Conservation (phyloP, 2,329 filamentous ascomycete genomes). For the Neoascochyta sp. region DNA sequence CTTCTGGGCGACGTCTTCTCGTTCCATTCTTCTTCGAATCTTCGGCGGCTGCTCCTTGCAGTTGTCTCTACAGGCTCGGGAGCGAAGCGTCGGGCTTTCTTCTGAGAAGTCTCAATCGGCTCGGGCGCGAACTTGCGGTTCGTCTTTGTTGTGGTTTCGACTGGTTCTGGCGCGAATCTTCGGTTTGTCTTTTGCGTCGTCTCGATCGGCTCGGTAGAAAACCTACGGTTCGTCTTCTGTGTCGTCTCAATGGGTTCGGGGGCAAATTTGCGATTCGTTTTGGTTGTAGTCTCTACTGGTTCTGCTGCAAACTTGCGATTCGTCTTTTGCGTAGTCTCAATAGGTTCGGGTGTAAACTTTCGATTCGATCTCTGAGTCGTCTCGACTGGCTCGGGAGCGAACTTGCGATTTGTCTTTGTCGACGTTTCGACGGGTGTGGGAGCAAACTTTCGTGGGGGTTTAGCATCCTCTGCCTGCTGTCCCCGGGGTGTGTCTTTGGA, state of each 20-base stretch:
- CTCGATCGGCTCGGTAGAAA: conserved; percentile 24
- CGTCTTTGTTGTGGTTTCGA: conserved; percentile 61
- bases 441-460: conserved; percentile 53
- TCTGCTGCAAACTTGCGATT: conserved; percentile 60
- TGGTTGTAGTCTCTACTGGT: conserved; percentile 64
- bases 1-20: conserved; percentile 20
- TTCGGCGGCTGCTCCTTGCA: conserved; percentile 25
- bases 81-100: conserved; percentile 43
- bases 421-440: conserved; percentile 72
- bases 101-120: conserved; percentile 33
- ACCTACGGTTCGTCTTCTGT: conserved; percentile 21
- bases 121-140: conserved; percentile 49
- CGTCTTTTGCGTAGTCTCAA: conserved; percentile 26
- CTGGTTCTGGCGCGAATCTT: conserved; percentile 65
- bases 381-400: conserved; percentile 70
- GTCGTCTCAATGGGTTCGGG: conserved; percentile 41
- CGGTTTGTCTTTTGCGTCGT: conserved; percentile 39
- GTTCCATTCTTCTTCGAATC: conserved; percentile 26
- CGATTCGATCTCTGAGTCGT: conserved; percentile 55
- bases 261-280: conserved; percentile 49
- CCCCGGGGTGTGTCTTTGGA: conserved; percentile 66
- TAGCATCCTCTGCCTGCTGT: conserved; percentile 28
- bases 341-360: conserved; percentile 28
- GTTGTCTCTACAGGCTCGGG: conserved; percentile 29
- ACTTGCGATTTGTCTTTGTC: conserved; percentile 51